These are phyloP conservation scores for Dissophora ornata DNA, from an alignment of 192 early-diverging fungal species.

Conservation along the genomic window DNA sequence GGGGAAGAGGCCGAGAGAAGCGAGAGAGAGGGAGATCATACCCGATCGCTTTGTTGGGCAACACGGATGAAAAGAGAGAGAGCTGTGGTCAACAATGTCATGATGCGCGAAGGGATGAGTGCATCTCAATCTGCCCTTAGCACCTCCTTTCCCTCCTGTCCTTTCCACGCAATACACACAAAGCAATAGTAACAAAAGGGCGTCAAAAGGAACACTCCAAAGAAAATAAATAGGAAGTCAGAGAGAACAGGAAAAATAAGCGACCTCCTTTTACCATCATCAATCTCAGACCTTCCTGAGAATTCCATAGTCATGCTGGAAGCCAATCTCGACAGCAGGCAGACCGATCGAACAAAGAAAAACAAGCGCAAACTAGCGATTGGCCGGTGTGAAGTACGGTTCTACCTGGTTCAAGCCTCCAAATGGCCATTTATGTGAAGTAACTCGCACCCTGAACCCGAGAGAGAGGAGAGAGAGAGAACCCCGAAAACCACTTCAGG, in stretches of 20 bases:
- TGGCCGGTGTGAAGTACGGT: no score
- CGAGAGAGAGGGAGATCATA: no score
- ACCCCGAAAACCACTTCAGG: no score
- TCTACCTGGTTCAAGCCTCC: no score
- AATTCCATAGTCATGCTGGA: constrained; percentile 1
- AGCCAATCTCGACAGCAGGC: not conserved
- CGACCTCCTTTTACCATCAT: not conserved
- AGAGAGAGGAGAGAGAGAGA: no score
- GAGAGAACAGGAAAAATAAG: not conserved
- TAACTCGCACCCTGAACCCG: no score
- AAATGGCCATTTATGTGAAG: no score
- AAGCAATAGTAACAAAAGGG: no score
- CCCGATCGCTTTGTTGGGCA: no score
- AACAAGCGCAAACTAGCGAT: not conserved
- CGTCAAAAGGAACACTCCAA: not conserved
- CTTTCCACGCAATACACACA: not conserved
- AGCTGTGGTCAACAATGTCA: constrained; percentile 1
- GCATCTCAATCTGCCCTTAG: constrained; percentile 28
- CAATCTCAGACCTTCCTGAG: constrained; percentile 24
- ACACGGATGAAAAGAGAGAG: no score
- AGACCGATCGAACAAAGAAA: not conserved
- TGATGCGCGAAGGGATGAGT: constrained; percentile 13
- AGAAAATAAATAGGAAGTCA: not conserved
- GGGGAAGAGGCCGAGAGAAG: no score
- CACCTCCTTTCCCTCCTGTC: constrained; percentile 10